Percentiles rank a stretch among this genome's conserved stretches.
Conservation (phyloP, 768 basidiomycete species). For the Phlegmacium glaucopus region DNA sequence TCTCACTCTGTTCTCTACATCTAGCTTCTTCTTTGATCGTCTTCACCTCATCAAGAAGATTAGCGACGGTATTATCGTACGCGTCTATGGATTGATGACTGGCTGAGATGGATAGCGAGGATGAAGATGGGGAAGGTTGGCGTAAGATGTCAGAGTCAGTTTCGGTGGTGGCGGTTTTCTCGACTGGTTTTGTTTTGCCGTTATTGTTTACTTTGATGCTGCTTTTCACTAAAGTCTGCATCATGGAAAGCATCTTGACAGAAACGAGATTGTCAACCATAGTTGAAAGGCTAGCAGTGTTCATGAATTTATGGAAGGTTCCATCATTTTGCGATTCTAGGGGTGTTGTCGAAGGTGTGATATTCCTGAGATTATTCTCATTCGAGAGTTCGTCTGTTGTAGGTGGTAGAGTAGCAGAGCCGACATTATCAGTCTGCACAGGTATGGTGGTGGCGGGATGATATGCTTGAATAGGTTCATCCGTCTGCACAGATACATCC, state of each 20-base stretch:
- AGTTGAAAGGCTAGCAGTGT: slow-evolving; percentile 9
- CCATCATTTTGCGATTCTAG: neutral
- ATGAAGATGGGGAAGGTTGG: neutral
- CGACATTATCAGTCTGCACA: slow-evolving; percentile 1
- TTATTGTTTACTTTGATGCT: neutral
- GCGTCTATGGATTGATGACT: slow-evolving; percentile 6
- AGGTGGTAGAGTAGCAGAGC: neutral
- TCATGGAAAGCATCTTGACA: slow-evolving; percentile 16
- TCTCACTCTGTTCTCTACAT: slow-evolving; percentile 12
- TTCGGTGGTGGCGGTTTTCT: neutral
- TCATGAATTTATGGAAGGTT: slow-evolving; percentile 4
- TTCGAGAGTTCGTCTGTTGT: neutral
- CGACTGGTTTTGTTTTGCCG: slow-evolving; percentile 1
- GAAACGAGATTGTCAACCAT: slow-evolving; percentile 21
- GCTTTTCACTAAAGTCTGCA: slow-evolving; percentile 12
- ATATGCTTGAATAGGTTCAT: neutral
- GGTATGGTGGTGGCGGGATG: slow-evolving; percentile 1
- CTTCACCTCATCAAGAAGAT: slow-evolving; percentile 18
- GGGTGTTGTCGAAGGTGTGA: neutral
- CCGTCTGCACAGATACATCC: slow-evolving; percentile 8
- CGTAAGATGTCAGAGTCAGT: neutral
- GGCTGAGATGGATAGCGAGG: neutral
- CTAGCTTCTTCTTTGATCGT: slow-evolving; percentile 15
- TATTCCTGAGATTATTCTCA: slow-evolving; percentile 1
- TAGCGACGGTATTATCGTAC: slow-evolving; percentile 1